Evolutionary conservation across 2,329 filamentous ascomycete species (phyloP).

Genomic region (Verticillium zaregamsianum): DNA sequence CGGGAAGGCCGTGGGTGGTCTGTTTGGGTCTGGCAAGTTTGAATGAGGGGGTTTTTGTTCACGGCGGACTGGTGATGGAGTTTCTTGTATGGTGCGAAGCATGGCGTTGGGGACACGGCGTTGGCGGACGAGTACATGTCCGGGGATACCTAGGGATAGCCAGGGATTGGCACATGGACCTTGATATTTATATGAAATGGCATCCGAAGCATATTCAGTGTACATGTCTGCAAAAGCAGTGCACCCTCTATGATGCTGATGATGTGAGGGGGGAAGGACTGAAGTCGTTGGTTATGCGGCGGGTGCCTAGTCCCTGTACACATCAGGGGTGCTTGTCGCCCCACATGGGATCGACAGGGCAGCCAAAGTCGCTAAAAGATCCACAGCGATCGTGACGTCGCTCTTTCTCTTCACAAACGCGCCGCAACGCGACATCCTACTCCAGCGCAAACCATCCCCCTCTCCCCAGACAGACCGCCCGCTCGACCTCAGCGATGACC

Average conservation of each 20-base stretch:
- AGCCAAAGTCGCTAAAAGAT: not conserved
- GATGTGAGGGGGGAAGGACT: not conserved
- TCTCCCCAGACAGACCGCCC: not conserved
- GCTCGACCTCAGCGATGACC: not conserved
- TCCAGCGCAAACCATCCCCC: not conserved
- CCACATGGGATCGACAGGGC: not conserved
- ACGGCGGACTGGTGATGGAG: not conserved
- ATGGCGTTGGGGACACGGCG: not conserved
- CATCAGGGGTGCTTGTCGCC: not conserved
- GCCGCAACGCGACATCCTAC: not conserved
- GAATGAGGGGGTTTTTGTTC: conserved; percentile 28
- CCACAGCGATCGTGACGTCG: not conserved
- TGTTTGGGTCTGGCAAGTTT: conserved; percentile 55
- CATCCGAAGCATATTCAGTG: too few species aligned
- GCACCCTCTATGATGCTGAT: not conserved
- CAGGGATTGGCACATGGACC: not conserved
- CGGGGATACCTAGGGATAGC: not conserved
- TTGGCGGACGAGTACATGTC: not conserved
- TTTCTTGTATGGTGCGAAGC: not conserved
- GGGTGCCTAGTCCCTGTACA: not conserved
- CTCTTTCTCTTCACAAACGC: not conserved
- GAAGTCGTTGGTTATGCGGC: not conserved
- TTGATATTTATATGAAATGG: not conserved
- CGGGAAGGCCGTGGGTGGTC: conserved; percentile 50
- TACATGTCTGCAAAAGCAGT: too few species aligned